Evolutionary conservation across 2,329 filamentous ascomycete genomes (phyloP).

Genomic region (Aspergillus fischeri): DNA sequence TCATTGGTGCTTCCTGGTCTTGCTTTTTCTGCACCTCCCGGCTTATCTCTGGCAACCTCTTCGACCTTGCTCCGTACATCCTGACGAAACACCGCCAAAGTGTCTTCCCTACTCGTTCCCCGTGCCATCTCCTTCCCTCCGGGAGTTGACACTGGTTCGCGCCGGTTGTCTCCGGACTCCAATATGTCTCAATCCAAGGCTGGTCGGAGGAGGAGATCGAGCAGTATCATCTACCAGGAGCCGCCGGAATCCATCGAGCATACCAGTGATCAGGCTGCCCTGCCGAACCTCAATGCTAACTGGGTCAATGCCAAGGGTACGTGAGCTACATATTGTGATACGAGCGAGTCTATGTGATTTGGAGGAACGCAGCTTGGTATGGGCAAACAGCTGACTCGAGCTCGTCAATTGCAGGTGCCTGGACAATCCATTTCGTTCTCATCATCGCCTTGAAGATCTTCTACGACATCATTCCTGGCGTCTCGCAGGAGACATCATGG

Average conservation of each 20-base stretch:
- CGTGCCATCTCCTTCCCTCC: constrained; percentile 89
- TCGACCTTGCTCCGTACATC: constrained; percentile 19
- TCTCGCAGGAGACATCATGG: constrained; percentile 98
- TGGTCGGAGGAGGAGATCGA: constrained; percentile 85
- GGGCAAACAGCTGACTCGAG: constrained; percentile 15
- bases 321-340: constrained; percentile 21
- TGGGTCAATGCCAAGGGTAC: constrained; percentile 99
- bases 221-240: constrained; percentile 97
- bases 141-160: constrained; percentile 65
- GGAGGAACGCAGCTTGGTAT: not conserved
- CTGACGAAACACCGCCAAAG: constrained; percentile 75
- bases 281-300: constrained; percentile 94
- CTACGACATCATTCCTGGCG: constrained; percentile 92
- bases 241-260: constrained; percentile 95
- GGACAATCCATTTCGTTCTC: constrained; percentile 94
- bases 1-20: constrained; percentile 13
- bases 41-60: constrained; percentile 17
- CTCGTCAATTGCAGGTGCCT: constrained; percentile 64
- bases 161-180: constrained; percentile 56
- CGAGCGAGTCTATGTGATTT: not conserved
- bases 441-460: constrained; percentile 91
- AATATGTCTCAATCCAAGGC: constrained; percentile 61
- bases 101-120: constrained; percentile 88
- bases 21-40: constrained; percentile 26
- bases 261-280: constrained; percentile 89